Evolutionary conservation across 2,329 filamentous ascomycete species (phyloP).

Genomic region (Fusarium algeriense): DNA sequence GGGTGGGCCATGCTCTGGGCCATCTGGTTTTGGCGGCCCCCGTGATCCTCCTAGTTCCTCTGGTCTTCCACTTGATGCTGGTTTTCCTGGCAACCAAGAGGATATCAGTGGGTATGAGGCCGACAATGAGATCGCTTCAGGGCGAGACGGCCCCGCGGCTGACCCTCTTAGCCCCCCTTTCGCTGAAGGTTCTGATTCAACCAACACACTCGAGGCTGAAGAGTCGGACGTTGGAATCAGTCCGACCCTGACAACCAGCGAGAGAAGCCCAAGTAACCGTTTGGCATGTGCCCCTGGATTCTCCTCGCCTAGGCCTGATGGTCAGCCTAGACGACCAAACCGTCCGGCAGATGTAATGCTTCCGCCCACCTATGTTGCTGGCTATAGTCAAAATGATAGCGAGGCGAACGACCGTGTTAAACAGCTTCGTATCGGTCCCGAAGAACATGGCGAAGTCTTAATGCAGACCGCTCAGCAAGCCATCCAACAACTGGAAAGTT

Average conservation of each 20-base stretch:
- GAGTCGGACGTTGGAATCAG: no score
- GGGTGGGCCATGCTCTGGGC: not conserved
- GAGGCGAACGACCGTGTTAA: not conserved
- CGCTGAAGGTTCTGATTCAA: not conserved
- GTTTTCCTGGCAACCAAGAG: not conserved
- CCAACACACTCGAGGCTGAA: no score
- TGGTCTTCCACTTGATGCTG: not conserved
- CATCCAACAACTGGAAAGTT: not conserved
- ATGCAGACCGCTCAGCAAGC: no score
- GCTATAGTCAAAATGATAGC: not conserved
- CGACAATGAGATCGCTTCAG: not conserved
- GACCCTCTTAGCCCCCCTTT: not conserved
- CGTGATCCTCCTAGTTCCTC: not conserved
- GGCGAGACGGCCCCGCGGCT: not conserved
- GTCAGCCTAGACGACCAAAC: not conserved
- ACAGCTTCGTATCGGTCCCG: no score
- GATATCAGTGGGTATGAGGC: not conserved
- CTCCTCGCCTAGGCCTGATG: not conserved
- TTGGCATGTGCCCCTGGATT: not conserved
- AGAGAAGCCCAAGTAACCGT: not conserved
- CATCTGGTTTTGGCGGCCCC: not conserved
- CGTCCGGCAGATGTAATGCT: not conserved
- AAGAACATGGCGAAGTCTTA: no score
- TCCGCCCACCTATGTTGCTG: not conserved
- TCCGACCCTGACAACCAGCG: no score